Evolutionary conservation across 1,284 basidiomycete genomes (phyloP).

Genomic region (Rhodotorula sp.): DNA sequence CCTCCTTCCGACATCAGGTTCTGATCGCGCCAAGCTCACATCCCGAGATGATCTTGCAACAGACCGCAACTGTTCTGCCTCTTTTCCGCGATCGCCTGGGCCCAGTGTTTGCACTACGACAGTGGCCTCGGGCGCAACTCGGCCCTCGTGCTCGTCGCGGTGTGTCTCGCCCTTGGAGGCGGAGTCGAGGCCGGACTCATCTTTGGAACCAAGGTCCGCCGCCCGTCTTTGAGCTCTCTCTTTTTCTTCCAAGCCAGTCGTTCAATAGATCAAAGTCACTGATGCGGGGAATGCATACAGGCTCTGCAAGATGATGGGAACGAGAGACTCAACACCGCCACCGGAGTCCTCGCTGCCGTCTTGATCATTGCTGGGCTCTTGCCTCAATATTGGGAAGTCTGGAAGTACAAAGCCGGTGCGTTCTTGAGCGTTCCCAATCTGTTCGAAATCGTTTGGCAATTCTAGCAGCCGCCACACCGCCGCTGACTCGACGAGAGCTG

Average conservation of each 20-base stretch:
- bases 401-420: conserved; percentile 18
- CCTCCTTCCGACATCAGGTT: neutral
- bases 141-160: neutral
- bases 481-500: too few species aligned
- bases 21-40: neutral
- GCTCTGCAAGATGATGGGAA: conserved; percentile 6
- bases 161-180: conserved; percentile 13
- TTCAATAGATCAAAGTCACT: neutral
- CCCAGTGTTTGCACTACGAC: conserved; percentile 29
- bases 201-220: conserved; percentile 16
- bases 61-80: conserved; percentile 25
- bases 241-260: neutral
- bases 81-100: conserved; percentile 19
- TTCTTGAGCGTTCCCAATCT: too few species aligned
- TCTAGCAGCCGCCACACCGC: too few species aligned
- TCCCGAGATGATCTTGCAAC: too few species aligned
- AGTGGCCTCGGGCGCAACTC: neutral
- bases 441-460: too few species aligned
- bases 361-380: conserved; percentile 20
- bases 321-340: conserved; percentile 1
- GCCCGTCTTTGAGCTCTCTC: too few species aligned
- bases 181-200: conserved; percentile 19
- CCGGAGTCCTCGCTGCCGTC: conserved; percentile 20
- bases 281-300: conserved; percentile 2
- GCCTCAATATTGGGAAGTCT: conserved; percentile 26